Evolutionary conservation across 768 basidiomycete genomes (phyloP).

Genomic region (Suillus sp.): DNA sequence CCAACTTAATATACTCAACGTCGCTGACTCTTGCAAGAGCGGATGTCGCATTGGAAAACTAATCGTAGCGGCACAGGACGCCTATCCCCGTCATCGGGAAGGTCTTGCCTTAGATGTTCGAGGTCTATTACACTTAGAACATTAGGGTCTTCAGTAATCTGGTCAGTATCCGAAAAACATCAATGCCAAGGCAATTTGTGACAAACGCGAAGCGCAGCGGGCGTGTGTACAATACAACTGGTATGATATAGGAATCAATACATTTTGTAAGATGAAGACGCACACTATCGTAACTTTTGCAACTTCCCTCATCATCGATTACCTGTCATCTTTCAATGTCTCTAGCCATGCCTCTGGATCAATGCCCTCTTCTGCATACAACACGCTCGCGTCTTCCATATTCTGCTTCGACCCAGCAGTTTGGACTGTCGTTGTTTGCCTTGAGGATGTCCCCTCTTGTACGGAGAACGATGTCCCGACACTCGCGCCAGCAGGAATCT

Average conservation of each 20-base stretch:
- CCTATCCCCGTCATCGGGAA: neutral
- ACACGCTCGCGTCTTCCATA: neutral
- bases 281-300: neutral
- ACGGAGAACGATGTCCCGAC: neutral
- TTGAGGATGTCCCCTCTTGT: neutral
- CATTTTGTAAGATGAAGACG: neutral
- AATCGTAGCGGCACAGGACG: neutral
- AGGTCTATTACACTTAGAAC: no score
- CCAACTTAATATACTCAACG: neutral
- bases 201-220: neutral
- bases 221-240: neutral
- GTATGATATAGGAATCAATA: neutral
- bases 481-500: neutral
- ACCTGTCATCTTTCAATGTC: neutral
- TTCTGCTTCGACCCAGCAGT: neutral
- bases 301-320: neutral
- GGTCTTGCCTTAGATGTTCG: neutral
- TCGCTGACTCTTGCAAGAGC: neutral
- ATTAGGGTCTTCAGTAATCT: neutral
- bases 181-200: neutral
- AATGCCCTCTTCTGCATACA: neutral
- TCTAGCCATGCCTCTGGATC: neutral
- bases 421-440: neutral
- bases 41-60: no score
- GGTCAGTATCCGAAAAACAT: neutral